Evolutionary conservation across 345 rosid genomes (phyloP), one percentile per base, ranked within the genome.

Genomic region (Salix purpurea): DNA sequence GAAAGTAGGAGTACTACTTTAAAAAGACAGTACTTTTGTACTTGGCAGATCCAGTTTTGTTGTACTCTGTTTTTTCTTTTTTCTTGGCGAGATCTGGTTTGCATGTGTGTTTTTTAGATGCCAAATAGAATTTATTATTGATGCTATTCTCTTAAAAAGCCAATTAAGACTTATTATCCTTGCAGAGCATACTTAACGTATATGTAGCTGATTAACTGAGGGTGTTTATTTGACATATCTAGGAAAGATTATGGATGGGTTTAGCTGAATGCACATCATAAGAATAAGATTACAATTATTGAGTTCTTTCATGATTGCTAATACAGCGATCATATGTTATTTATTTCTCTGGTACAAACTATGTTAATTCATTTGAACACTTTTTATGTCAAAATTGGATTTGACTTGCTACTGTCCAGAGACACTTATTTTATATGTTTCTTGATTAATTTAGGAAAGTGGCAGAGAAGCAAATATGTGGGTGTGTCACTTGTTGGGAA

Each of bases 401-500:
- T 39, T 54, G 18, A 21, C 44, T 30, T 67, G 4, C 42, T 28
- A 2, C 32, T 39, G 26, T 44, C 32, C 14, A 12, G 61, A 65
- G 32, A 46, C n/a, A 11, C 19, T 65, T 26, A 46, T 5, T 58
- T 69, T 11, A 14, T 23, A 16, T 16, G 26, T 34, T 46, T 52
- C 72, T 66, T 37, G 18, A 11, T 37, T 42, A 32, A 74, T 73
- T 16, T 32, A 76, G 79, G 83, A 6, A 76, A 71, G 64, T 80
- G 79, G 79, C 69, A 71, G 65, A 80, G 83, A 40, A 67, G 48
- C 74, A 76, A 66, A 32, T 80, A 76, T 67, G 79, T 72, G 30
- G 83, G 79, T 19, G 79, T 79, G 13, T 79, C 82, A 30, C 79
- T 74, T 36, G 78, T 79, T 18, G 82, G 82, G 62, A 79, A 74